These are phyloP conservation scores for Microsporum audouinii DNA, from an alignment of 2,329 filamentous ascomycete species.

Conservation along the genomic window DNA sequence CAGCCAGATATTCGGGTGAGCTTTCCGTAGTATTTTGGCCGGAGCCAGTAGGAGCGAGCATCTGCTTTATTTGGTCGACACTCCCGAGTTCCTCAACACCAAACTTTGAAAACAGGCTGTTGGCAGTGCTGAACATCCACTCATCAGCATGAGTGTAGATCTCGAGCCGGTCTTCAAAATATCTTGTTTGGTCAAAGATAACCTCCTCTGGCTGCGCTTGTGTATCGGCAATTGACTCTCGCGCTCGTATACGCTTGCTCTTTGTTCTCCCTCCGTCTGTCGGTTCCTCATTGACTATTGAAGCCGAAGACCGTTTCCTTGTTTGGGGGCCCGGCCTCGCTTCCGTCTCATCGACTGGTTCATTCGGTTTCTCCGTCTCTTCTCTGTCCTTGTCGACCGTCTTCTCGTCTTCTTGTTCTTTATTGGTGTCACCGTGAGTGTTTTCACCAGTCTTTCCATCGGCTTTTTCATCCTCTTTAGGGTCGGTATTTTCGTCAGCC, in stretches of 20 bases:
- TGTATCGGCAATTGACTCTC: constrained; percentile 44
- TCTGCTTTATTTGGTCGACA: constrained; percentile 29
- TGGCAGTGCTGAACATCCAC: constrained; percentile 44
- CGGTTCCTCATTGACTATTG: constrained; percentile 47
- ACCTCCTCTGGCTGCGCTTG: constrained; percentile 36
- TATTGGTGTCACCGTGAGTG: neutral
- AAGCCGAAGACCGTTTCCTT: constrained; percentile 52
- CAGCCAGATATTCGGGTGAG: constrained; percentile 1
- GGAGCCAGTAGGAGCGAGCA: constrained; percentile 14
- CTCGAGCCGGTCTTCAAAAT: constrained; percentile 45
- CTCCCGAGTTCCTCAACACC: constrained; percentile 37
- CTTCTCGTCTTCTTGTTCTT: constrained; percentile 3
- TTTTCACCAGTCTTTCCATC: neutral
- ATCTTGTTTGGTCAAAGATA: constrained; percentile 41
- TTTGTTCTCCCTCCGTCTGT: constrained; percentile 46
- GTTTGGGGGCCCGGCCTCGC: constrained; percentile 22
- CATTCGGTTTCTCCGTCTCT: constrained; percentile 14
- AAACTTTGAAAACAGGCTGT: constrained; percentile 42
- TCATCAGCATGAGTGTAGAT: constrained; percentile 45
- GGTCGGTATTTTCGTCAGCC: neutral
- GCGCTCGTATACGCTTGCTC: constrained; percentile 50
- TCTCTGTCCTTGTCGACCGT: neutral
- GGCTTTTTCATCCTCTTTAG: neutral
- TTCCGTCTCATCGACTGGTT: constrained; percentile 21
- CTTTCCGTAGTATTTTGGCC: constrained; percentile 9